A percentile compares a stretch with the other conserved stretches of the same genome.
Conservation (phyloP, 148 eudicot species). For the Amaranthus palmeri region DNA sequence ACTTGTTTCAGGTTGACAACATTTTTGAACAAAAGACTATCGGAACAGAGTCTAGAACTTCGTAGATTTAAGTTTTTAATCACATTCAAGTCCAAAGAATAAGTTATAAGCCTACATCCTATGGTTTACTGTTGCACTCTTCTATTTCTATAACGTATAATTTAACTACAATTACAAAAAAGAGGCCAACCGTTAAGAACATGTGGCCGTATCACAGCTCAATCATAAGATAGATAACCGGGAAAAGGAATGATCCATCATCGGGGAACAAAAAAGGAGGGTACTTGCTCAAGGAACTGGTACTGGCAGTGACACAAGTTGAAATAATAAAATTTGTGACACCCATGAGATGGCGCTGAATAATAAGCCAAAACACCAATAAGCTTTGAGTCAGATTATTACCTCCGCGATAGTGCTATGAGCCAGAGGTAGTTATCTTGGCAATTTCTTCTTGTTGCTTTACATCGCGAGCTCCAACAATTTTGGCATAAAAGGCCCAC, state of each 20-base stretch:
- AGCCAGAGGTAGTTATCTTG: not conserved
- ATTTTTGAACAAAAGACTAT: conserved; percentile 8
- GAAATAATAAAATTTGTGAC: not conserved
- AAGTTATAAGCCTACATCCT: conserved; percentile 18
- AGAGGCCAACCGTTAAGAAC: conserved; percentile 7
- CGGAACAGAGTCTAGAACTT: not conserved
- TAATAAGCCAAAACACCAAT: conserved; percentile 4
- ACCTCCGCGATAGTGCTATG: conserved; percentile 5
- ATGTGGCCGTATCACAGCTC: not conserved
- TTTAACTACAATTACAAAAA: conserved; percentile 20
- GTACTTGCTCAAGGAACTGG: conserved; percentile 1
- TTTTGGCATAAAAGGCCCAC: conserved; percentile 60
- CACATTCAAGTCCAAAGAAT: conserved; percentile 18
- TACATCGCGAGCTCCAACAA: conserved; percentile 17
- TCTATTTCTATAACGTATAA: conserved; percentile 6
- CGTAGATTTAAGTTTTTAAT: conserved; percentile 15
- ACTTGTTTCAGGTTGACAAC: not conserved
- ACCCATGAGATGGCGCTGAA: conserved; percentile 1
- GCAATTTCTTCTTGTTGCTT: conserved; percentile 9
- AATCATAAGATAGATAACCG: not conserved
- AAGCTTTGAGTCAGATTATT: conserved; percentile 2
- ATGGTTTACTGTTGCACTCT: conserved; percentile 19
- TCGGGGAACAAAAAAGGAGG: too few relatives aligned
- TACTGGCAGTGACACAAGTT: not conserved
- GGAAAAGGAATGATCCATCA: too few relatives aligned